phyloP scores from a whole-genome alignment of 2,329 filamentous ascomycete genomes.

The Botryotinia narcissicola region DNA sequence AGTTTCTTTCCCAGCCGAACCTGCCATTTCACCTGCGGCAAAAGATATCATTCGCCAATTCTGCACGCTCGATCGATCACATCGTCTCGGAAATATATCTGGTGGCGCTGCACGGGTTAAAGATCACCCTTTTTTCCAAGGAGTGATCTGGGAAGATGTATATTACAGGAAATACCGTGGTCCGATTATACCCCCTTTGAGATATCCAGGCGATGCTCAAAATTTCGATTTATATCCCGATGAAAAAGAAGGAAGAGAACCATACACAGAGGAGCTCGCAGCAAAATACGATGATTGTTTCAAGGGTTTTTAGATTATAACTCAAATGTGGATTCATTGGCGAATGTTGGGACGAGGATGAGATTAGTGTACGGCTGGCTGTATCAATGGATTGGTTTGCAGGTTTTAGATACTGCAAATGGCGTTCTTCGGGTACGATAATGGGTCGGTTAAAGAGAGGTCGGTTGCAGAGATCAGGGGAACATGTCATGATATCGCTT shows the following conservation, averaged over 20 bases:
- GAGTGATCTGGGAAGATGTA: constrained; percentile 72
- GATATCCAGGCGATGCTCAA: constrained; percentile 70
- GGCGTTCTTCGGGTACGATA: constrained; percentile 18
- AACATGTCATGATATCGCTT: constrained; percentile 7
- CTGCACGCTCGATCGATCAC: constrained; percentile 76
- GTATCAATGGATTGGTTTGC: constrained; percentile 14
- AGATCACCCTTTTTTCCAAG: constrained; percentile 70
- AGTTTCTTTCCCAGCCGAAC: constrained; percentile 68
- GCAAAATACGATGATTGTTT: constrained; percentile 70
- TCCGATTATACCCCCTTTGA: constrained; percentile 72
- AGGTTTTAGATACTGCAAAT: constrained; percentile 9
- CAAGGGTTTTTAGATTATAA: constrained; percentile 57
- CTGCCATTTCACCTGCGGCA: constrained; percentile 62
- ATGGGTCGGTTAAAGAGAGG: constrained; percentile 1
- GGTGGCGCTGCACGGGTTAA: constrained; percentile 73
- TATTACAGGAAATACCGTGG: constrained; percentile 62
- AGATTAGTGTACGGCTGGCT: constrained; percentile 13
- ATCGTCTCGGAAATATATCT: constrained; percentile 73
- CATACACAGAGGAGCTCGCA: constrained; percentile 67
- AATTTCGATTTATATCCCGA: constrained; percentile 85
- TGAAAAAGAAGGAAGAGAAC: constrained; percentile 62
- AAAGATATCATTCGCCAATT: constrained; percentile 73
- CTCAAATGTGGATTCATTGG: constrained; percentile 17
- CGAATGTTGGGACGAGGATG: constrained; percentile 1
- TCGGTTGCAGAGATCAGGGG: constrained; percentile 14